Conservation (phyloP, 169 alveolate genomes). For the Eimeria acervulina region DNA sequence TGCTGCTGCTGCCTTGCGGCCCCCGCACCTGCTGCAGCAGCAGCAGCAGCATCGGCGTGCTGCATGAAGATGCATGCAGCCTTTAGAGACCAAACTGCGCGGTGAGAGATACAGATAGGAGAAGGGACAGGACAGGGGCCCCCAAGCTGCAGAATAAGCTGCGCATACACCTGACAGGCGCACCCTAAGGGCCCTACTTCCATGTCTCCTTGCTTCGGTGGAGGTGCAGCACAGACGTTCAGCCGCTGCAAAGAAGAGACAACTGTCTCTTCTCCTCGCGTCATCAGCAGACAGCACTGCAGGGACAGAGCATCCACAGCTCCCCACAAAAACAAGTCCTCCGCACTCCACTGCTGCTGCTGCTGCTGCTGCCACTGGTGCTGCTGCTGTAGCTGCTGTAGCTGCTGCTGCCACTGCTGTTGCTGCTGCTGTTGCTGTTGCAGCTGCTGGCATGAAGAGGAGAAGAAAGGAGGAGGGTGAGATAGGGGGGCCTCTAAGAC, state of each 20-base stretch:
- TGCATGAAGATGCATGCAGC: slow-evolving; percentile 65
- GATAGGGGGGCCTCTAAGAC: neutral
- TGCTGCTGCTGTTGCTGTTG: slow-evolving; percentile 26
- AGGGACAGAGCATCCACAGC: neutral
- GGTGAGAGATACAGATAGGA: neutral
- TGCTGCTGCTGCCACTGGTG: slow-evolving; percentile 62
- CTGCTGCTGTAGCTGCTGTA: slow-evolving; percentile 41
- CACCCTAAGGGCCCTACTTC: slow-evolving; percentile 6
- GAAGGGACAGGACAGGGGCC: slow-evolving; percentile 29
- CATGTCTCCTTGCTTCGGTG: slow-evolving; percentile 61
- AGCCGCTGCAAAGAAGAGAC: slow-evolving; percentile 25
- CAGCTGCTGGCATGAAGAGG: neutral
- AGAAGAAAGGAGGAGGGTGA: neutral
- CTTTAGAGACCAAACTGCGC: neutral
- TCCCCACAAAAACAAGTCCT: neutral
- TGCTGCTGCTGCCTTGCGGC: slow-evolving; percentile 27
- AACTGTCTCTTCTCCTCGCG: neutral
- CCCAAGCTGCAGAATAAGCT: neutral
- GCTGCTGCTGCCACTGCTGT: neutral
- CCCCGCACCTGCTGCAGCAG: slow-evolving; percentile 33
- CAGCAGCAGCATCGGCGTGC: slow-evolving; percentile 64
- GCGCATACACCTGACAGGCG: slow-evolving; percentile 38
- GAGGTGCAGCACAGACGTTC: slow-evolving; percentile 30
- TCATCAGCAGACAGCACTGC: neutral
- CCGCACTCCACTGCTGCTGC: slow-evolving; percentile 27